A percentile compares a stretch with the other conserved stretches of the same genome.
Conservation (phyloP, 441 rosid species). For the Hura crepitans region DNA sequence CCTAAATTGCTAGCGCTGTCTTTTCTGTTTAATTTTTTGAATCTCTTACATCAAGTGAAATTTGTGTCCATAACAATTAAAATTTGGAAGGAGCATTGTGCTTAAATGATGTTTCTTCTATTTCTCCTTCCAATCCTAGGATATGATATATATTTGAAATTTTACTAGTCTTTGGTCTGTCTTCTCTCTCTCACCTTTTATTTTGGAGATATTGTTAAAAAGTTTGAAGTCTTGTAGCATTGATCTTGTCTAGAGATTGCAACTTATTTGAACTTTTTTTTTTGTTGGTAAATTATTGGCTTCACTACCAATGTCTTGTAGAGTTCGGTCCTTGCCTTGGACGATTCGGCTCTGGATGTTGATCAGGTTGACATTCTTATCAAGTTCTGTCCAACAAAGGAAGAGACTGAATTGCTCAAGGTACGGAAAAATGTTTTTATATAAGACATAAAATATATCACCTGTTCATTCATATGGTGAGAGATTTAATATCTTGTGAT, state of each 20-base stretch:
- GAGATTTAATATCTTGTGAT: background rate
- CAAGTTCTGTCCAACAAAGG: conserved; percentile 94
- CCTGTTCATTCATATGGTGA: background rate
- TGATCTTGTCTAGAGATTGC: conserved; percentile 7
- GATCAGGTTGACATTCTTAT: conserved; percentile 93
- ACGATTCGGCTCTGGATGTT: conserved; percentile 72
- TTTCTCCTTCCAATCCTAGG: no score
- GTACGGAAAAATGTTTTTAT: conserved; percentile 32
- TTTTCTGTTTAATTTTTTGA: background rate
- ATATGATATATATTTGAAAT: no score
- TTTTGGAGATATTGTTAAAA: background rate
- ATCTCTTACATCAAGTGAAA: no score
- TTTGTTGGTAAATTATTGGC: conserved; percentile 22
- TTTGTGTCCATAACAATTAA: no score
- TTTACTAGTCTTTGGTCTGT: background rate
- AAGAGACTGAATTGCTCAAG: conserved; percentile 83
- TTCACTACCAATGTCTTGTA: conserved; percentile 35
- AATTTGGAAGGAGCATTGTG: no score
- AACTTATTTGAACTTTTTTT: conserved; percentile 5
- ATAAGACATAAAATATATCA: background rate
- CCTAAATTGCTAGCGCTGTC: no score
- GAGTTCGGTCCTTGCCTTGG: conserved; percentile 80
- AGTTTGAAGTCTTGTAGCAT: conserved; percentile 16
- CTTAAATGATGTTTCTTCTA: no score
- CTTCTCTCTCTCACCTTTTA: background rate